Base-by-base conservation (phyloP, 331 rosid genomes). In the Cydonia oblonga region DNA sequence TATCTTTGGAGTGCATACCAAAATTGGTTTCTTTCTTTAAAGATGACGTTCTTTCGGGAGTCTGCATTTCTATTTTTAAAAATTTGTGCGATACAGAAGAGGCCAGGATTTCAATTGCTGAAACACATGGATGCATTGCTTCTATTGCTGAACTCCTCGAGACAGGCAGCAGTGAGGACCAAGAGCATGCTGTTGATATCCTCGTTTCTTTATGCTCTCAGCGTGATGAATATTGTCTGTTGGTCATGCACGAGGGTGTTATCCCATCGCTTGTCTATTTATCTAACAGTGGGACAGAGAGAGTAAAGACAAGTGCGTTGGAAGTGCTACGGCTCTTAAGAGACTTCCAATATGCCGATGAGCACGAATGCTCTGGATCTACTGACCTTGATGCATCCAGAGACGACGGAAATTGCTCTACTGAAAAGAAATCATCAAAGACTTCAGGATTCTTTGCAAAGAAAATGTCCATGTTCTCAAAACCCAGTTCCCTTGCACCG, bases 41-140 rank as follows among this genome's bases (percentile, higher is more conserved):
- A 66, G 84, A 87, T 49, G 65, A 70, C 30, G 49, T 70, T 26
- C 72, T 82, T 46, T 73, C 80, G 7, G 86, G 87, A 70, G 76
- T 83, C 73, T 90, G 93, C 76, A 56, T 88, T 18, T 66, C 63
- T 20, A 73, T 91, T 30, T 74, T 91, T 87, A 83, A 83, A 64
- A 95, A 90, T 70, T 78, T 91, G 18, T 81, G 90, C 67, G 70
- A 77, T 44, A 62, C 78, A 1, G 87, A 81, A 58, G 90, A 82
- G 73, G 97, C 87, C 38, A 78, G 84, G 79, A 64, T 70, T 68
- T 79, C 86, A 12, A 80, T 90, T 79, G 85, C 81, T 19, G 91
- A 84, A 83, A 90, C 96, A 25, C 79, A 78, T 30, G 99, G 96
- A 57, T 95, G 96, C 88, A 75, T 95, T 70, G 69, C 85, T 80